Evolutionary conservation across 331 rosid genomes (phyloP).

Genomic region (Phaseolus coccineus): DNA sequence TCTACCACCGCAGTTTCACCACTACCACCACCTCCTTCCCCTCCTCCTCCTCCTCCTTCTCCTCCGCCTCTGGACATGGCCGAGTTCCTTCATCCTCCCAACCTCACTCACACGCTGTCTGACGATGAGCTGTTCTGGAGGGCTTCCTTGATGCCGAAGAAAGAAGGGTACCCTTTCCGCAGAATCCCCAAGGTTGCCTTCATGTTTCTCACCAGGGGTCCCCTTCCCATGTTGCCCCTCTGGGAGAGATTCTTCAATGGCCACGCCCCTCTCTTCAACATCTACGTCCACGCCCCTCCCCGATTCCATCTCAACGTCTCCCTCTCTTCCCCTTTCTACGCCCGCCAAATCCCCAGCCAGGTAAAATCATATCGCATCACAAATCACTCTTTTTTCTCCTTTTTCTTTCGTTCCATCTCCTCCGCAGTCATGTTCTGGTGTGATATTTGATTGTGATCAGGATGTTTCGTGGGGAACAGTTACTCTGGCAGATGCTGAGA

Average conservation of each 20-base stretch:
- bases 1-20: not conserved
- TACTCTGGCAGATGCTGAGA: slow-evolving; percentile 85
- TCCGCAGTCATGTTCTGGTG: not conserved
- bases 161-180: slow-evolving; percentile 54
- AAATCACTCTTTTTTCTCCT: too few species aligned
- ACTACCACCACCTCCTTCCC: not conserved
- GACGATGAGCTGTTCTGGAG: slow-evolving; percentile 89
- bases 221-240: slow-evolving; percentile 79
- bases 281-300: slow-evolving; percentile 78
- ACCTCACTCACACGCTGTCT: slow-evolving; percentile 60
- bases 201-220: slow-evolving; percentile 93
- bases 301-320: slow-evolving; percentile 64
- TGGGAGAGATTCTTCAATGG: slow-evolving; percentile 94
- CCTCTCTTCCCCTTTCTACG: slow-evolving; percentile 63
- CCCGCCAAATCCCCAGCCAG: slow-evolving; percentile 86
- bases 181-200: slow-evolving; percentile 86
- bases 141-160: slow-evolving; percentile 76
- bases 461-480: slow-evolving; percentile 86
- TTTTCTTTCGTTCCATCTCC: not conserved
- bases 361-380: slow-evolving; percentile 34
- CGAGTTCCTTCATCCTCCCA: slow-evolving; percentile 56
- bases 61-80: slow-evolving; percentile 4
- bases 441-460: slow-evolving; percentile 51
- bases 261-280: slow-evolving; percentile 60
- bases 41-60: not conserved